Evolutionary conservation across 306 rosid species (phyloP), one percentile per base, ranked within the genome.

Genomic region (Pterocarpus santalinus): DNA sequence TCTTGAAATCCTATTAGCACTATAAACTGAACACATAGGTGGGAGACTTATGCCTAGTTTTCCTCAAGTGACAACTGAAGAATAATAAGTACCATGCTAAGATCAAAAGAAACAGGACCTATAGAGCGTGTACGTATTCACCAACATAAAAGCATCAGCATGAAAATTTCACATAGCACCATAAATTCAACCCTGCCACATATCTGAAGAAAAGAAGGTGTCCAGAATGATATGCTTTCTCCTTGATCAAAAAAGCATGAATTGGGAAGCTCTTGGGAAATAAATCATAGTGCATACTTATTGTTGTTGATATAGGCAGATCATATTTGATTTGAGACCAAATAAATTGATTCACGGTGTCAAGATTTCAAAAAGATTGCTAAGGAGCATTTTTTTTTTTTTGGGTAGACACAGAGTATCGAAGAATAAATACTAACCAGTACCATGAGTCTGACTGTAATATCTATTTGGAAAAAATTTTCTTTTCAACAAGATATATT

Each of bases 401-500:
- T 22, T 22, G 28, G n/a, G 39, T n/a, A 33, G 60, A 15, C 43
- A 52, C 60, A 30, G 2, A 38, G 41, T 32, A 79, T 44, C 8
- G 28, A 1, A 22, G 28, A 22, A 22, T 22, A 22, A 22, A 22
- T 22, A 22, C 28, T 22, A 22, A 22, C 28, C 28, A 22, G 28
- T 22, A 22, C 28, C 28, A 1, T 47, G n/a, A 47, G 65, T 53
- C 41, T 28, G 55, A 71, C 38, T 66, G 12, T 33, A 61, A 68
- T 43, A 46, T 74, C 30, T 33, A 79, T 33, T 43, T 22, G 22
- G 46, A 33, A 41, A 76, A 65, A 55, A 64, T 63, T 75, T 73
- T 64, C 47, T 7, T 77, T 81, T 62, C 76, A 78, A 30, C 8
- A 36, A 77, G 57, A 66, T 72, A 86, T 32, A 53, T 43, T 1